Evolutionary conservation across 2,329 filamentous ascomycete genomes (phyloP).

Genomic region (Colletotrichum tabaci): DNA sequence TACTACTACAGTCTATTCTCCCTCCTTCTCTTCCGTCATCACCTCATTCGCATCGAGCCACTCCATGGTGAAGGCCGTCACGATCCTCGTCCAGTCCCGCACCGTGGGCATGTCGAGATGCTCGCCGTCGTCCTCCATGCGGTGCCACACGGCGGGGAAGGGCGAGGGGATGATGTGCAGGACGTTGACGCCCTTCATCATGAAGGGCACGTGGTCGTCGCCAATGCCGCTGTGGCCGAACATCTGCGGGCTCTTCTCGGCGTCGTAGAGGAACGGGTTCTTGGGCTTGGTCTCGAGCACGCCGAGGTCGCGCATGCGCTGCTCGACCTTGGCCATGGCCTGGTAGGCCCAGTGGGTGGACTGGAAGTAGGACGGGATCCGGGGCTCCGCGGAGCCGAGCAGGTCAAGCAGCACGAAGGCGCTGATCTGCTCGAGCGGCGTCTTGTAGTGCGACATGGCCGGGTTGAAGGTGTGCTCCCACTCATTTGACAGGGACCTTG

Average conservation of each 20-base stretch:
- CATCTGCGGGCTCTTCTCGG: slow-evolving; percentile 58
- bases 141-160: slow-evolving; percentile 83
- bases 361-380: slow-evolving; percentile 80
- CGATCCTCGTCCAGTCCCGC: slow-evolving; percentile 82
- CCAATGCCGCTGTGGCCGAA: slow-evolving; percentile 62
- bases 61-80: slow-evolving; percentile 81
- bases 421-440: slow-evolving; percentile 79
- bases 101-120: slow-evolving; percentile 80
- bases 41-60: slow-evolving; percentile 79
- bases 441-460: slow-evolving; percentile 78
- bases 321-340: slow-evolving; percentile 75
- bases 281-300: slow-evolving; percentile 61
- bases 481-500: slow-evolving; percentile 75
- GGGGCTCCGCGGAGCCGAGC: slow-evolving; percentile 73
- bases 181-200: slow-evolving; percentile 80
- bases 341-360: slow-evolving; percentile 88
- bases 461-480: slow-evolving; percentile 80
- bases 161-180: slow-evolving; percentile 82
- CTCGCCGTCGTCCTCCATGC: slow-evolving; percentile 77
- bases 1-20: slow-evolving; percentile 7
- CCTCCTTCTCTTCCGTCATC: slow-evolving; percentile 44
- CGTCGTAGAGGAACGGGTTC: slow-evolving; percentile 70
- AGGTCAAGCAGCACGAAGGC: slow-evolving; percentile 84
- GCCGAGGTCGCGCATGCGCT: slow-evolving; percentile 71
- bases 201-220: slow-evolving; percentile 86